Conservation (phyloP, 139 green algal genomes). For the Deuterostichococcus epilithicus region DNA sequence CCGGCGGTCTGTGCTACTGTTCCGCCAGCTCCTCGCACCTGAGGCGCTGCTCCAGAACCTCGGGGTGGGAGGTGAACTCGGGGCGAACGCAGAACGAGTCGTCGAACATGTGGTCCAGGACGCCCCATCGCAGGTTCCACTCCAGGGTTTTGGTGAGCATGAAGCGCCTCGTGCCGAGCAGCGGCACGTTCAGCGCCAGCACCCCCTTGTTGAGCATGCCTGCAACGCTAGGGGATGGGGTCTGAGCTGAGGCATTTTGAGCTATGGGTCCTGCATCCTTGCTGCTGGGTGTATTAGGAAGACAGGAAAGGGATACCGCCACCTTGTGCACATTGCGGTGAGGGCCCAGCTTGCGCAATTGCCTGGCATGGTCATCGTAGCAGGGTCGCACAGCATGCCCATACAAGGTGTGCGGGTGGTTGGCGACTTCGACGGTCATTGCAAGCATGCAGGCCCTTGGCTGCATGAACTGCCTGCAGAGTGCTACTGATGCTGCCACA, state of each 20-base stretch:
- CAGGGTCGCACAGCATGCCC: no score
- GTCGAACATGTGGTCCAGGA: constrained; percentile 88
- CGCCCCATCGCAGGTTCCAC: constrained; percentile 88
- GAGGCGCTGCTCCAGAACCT: constrained; percentile 50
- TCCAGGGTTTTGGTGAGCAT: constrained; percentile 92
- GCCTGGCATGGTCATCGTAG: no score
- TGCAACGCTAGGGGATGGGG: no score
- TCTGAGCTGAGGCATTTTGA: not conserved
- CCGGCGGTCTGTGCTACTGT: no score
- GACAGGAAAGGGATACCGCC: no score
- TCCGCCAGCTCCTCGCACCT: no score
- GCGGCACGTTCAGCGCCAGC: constrained; percentile 55
- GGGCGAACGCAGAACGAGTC: constrained; percentile 65
- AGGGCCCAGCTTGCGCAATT: no score
- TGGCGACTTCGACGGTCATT: no score
- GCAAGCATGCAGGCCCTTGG: not conserved
- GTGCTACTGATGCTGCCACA: not conserved
- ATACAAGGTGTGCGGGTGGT: no score
- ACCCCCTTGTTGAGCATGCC: constrained; percentile 37
- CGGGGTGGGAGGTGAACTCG: constrained; percentile 51
- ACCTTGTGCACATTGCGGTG: no score
- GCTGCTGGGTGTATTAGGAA: no score
- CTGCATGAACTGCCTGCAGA: not conserved
- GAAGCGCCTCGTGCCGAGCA: constrained; percentile 46
- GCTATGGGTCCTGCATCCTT: no score